Percentiles rank a stretch among this genome's conserved stretches.
phyloP scores from a whole-genome alignment of 1,139 yeast genomes.

The Ogataea hybrid region DNA sequence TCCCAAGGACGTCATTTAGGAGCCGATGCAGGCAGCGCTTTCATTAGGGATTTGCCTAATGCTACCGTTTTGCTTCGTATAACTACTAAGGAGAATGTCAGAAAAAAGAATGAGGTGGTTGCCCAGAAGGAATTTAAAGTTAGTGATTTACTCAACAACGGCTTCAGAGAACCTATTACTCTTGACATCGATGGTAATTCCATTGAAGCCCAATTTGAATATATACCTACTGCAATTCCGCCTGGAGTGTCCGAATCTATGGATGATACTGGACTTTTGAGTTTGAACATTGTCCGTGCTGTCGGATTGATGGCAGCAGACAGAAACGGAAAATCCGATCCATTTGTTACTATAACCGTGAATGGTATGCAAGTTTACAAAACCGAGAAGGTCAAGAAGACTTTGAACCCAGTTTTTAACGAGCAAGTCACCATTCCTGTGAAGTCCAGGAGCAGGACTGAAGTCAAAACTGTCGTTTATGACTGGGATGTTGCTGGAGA shows the following conservation, averaged over 20 bases:
- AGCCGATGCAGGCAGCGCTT: conserved; percentile 52
- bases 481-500: conserved; percentile 81
- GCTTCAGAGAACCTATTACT: conserved; percentile 46
- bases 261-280: conserved; percentile 62
- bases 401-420: conserved; percentile 69
- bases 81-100: conserved; percentile 49
- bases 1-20: conserved; percentile 41
- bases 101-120: conserved; percentile 45
- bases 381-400: conserved; percentile 62
- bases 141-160: conserved; percentile 48
- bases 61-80: conserved; percentile 57
- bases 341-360: conserved; percentile 49
- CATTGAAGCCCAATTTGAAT: conserved; percentile 52
- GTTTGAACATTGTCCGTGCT: conserved; percentile 56
- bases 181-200: conserved; percentile 44
- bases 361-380: conserved; percentile 56
- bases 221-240: conserved; percentile 53
- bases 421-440: conserved; percentile 56
- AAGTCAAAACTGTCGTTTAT: conserved; percentile 47
- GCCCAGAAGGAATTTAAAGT: conserved; percentile 48
- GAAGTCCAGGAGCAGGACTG: conserved; percentile 58
- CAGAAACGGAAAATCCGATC: conserved; percentile 75
- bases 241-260: conserved; percentile 60
- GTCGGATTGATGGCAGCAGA: conserved; percentile 56
- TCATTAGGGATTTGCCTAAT: conserved; percentile 67